Conservation (phyloP, 2,329 filamentous ascomycete species). For the Anisogramma anomala region DNA sequence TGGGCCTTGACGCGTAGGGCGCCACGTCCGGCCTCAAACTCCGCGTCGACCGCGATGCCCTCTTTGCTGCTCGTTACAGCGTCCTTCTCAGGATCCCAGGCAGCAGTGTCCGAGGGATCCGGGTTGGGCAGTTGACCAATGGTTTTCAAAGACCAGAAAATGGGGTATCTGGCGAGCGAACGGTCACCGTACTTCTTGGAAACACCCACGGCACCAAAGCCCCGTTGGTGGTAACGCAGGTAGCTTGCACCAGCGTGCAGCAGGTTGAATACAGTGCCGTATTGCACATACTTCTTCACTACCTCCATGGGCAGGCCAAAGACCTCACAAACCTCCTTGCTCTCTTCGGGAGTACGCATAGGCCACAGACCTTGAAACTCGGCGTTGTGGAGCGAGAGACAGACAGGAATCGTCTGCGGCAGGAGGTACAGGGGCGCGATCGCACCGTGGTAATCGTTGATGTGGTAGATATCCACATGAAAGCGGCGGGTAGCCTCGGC, state of each 20-base stretch:
- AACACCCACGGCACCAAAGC: conserved; percentile 54
- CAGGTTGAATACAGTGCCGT: conserved; percentile 55
- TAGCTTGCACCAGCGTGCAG: conserved; percentile 52
- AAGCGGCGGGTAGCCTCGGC: conserved; percentile 52
- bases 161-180: conserved; percentile 53
- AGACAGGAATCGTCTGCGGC: conserved; percentile 48
- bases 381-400: conserved; percentile 54
- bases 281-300: conserved; percentile 50
- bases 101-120: conserved; percentile 50
- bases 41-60: conserved; percentile 41
- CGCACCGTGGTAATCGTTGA: conserved; percentile 28
- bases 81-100: conserved; percentile 41
- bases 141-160: conserved; percentile 55
- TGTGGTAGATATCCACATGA: conserved; percentile 29
- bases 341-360: conserved; percentile 49
- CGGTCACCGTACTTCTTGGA: conserved; percentile 58
- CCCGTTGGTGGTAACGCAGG: conserved; percentile 51
- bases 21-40: conserved; percentile 42
- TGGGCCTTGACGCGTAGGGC: conserved; percentile 50
- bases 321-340: conserved; percentile 49
- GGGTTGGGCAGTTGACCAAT: conserved; percentile 55
- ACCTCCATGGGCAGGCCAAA: conserved; percentile 47
- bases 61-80: conserved; percentile 31
- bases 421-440: conserved; percentile 51
- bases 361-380: conserved; percentile 59